Conservation (phyloP, 257 asterid genomes). For the Scutellaria minor region DNA sequence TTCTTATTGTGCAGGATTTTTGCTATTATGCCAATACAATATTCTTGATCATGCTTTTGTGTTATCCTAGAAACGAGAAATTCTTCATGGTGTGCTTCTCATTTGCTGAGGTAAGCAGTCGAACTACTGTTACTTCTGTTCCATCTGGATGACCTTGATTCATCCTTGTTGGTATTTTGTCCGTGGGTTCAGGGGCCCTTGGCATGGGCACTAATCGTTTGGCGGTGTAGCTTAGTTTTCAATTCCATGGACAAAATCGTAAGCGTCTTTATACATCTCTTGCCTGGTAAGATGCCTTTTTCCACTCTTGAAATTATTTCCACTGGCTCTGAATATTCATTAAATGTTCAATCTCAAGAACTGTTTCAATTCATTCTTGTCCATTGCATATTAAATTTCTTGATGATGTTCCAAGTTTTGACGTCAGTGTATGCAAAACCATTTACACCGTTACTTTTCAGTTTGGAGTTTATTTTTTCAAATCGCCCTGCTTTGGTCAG, state of each 20-base stretch:
- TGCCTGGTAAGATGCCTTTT: constrained; percentile 76
- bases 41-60: constrained; percentile 77
- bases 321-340: neutral
- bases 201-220: constrained; percentile 97
- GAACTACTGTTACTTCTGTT: constrained; percentile 1
- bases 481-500: neutral
- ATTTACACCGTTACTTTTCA: neutral
- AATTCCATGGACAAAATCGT: constrained; percentile 95
- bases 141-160: constrained; percentile 13
- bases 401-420: neutral
- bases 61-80: constrained; percentile 85
- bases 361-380: neutral
- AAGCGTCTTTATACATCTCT: constrained; percentile 94
- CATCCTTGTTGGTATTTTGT: constrained; percentile 12
- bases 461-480: neutral
- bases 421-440: neutral
- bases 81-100: constrained; percentile 99
- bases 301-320: constrained; percentile 25
- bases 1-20: constrained; percentile 71
- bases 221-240: constrained; percentile 98
- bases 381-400: constrained; percentile 18
- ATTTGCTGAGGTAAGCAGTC: constrained; percentile 83
- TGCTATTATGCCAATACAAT: constrained; percentile 97
- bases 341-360: neutral
- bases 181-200: constrained; percentile 78